A percentile compares a stretch with the other conserved stretches of the same genome.
phyloP scores from a whole-genome alignment of 495 filamentous ascomycete genomes.

The Trichocladium antarcticum region DNA sequence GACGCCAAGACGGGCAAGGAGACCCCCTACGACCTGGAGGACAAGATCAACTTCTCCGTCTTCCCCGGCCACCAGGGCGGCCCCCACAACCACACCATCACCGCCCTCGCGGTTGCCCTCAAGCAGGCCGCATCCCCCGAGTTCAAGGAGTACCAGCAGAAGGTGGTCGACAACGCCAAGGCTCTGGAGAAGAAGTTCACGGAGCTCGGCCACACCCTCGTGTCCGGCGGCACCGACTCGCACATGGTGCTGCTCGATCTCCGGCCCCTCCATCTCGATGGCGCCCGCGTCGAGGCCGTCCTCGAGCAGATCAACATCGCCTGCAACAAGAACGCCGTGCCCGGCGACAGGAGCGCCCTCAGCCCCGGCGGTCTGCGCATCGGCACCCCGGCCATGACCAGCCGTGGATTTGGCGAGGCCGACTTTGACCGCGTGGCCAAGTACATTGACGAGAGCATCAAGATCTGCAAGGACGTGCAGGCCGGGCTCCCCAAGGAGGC shows the following conservation, averaged over 20 bases:
- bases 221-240: slow-evolving; percentile 92
- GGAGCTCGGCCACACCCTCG: slow-evolving; percentile 77
- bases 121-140: slow-evolving; percentile 89
- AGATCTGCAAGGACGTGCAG: slow-evolving; percentile 77
- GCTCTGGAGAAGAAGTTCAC: slow-evolving; percentile 73
- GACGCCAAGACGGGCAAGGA: slow-evolving; percentile 88
- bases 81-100: slow-evolving; percentile 99
- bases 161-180: slow-evolving; percentile 88
- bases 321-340: slow-evolving; percentile 98
- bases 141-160: slow-evolving; percentile 92
- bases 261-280: slow-evolving; percentile 67
- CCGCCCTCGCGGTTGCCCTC: slow-evolving; percentile 88
- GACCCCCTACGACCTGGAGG: slow-evolving; percentile 83
- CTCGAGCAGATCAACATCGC: slow-evolving; percentile 97
- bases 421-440: slow-evolving; percentile 84
- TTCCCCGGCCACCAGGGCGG: slow-evolving; percentile 99
- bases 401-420: slow-evolving; percentile 81
- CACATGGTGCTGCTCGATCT: slow-evolving; percentile 97
- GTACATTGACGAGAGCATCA: slow-evolving; percentile 79
- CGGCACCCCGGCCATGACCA: slow-evolving; percentile 94
- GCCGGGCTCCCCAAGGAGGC: slow-evolving; percentile 78
- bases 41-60: slow-evolving; percentile 96
- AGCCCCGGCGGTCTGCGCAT: slow-evolving; percentile 91
- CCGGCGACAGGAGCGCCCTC: slow-evolving; percentile 94
- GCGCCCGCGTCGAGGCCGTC: slow-evolving; percentile 91